These are phyloP conservation scores for Xerocomus potaroensis DNA, from an alignment of 768 basidiomycete genomes.

Conservation along the genomic window DNA sequence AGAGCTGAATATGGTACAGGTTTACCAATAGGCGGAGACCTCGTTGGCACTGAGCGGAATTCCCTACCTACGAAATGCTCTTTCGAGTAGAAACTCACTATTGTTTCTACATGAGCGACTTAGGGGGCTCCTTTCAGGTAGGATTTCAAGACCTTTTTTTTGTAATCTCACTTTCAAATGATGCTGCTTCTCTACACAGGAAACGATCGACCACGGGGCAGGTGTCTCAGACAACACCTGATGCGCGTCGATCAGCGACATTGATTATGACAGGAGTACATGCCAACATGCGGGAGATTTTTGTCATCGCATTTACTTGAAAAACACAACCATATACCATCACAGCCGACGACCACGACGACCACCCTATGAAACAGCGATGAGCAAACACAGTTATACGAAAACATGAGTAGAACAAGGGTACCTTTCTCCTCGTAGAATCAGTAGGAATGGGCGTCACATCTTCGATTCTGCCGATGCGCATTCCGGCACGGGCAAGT, in stretches of 20 bases:
- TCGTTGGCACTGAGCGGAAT: too few relatives aligned
- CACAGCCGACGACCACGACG: conserved; percentile 96
- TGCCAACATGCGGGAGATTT: conserved; percentile 26
- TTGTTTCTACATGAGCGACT: too few relatives aligned
- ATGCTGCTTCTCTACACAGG: too few relatives aligned
- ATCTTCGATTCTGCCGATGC: conserved; percentile 97
- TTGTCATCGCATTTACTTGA: conserved; percentile 13
- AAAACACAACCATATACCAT: conserved; percentile 17
- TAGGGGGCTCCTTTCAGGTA: too few relatives aligned
- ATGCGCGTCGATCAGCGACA: conserved; percentile 90
- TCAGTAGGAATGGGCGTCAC: conserved; percentile 98
- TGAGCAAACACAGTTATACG: background rate
- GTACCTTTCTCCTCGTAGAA: conserved; percentile 93
- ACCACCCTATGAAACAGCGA: conserved; percentile 67
- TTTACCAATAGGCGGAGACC: too few relatives aligned
- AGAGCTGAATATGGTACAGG: too few relatives aligned
- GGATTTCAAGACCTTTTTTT: too few relatives aligned
- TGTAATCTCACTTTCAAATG: too few relatives aligned
- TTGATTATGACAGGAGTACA: conserved; percentile 35
- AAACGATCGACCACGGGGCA: conserved; percentile 72
- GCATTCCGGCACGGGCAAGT: conserved; percentile 96
- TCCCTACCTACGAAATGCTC: too few relatives aligned
- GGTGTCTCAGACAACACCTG: conserved; percentile 50
- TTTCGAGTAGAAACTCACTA: too few relatives aligned
- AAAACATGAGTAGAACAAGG: conserved; percentile 11